These are phyloP conservation scores for Rhizophagus clarus DNA, from an alignment of 192 early-diverging fungal genomes.

Conservation along the genomic window DNA sequence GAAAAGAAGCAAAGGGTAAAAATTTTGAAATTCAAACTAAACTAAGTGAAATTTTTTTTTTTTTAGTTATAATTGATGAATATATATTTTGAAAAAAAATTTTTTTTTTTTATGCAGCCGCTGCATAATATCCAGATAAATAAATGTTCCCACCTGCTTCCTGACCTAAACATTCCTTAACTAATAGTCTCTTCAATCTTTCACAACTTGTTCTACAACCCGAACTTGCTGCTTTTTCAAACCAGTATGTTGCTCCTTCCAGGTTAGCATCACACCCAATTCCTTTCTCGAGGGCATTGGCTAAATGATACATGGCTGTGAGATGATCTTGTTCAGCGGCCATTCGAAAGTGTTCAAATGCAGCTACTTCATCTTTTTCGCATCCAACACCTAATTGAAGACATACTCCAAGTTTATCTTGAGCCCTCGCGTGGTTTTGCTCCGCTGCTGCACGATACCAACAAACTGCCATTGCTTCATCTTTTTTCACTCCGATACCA, in stretches of 20 bases:
- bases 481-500: slow-evolving; percentile 61
- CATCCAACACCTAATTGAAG: slow-evolving; percentile 56
- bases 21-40: no score
- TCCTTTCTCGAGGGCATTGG: slow-evolving; percentile 49
- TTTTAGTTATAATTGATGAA: not conserved
- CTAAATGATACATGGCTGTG: slow-evolving; percentile 50
- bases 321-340: slow-evolving; percentile 60
- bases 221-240: slow-evolving; percentile 45
- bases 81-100: no score
- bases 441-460: slow-evolving; percentile 68
- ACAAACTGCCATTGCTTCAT: slow-evolving; percentile 64
- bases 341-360: slow-evolving; percentile 49
- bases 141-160: slow-evolving; percentile 39
- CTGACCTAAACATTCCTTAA: slow-evolving; percentile 53
- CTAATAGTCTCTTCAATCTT: slow-evolving; percentile 49
- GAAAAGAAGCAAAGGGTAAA: not conserved
- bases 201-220: slow-evolving; percentile 57
- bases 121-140: slow-evolving; percentile 47
- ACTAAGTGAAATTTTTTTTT: not conserved
- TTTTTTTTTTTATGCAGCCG: slow-evolving; percentile 46
- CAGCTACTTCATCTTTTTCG: slow-evolving; percentile 47
- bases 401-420: slow-evolving; percentile 75
- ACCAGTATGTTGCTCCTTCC: slow-evolving; percentile 45
- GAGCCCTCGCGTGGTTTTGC: slow-evolving; percentile 66
- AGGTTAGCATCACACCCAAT: slow-evolving; percentile 44